Conservation (phyloP, 2,329 filamentous ascomycete genomes). For the Trichoderma endophyticum region DNA sequence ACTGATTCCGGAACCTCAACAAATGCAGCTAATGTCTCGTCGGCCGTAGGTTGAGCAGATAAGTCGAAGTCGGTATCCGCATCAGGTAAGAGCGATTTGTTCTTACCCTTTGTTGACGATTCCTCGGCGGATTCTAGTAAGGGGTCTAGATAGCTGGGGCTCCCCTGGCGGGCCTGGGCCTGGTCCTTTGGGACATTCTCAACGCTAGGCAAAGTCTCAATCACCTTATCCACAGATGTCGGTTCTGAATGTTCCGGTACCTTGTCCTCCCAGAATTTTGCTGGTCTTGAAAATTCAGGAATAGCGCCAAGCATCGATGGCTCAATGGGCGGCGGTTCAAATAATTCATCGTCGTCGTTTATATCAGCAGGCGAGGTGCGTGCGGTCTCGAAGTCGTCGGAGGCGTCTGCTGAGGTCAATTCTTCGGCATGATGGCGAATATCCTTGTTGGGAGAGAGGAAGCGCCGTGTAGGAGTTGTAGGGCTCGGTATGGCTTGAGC, state of each 20-base stretch:
- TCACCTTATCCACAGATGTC: not conserved
- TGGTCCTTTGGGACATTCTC: constrained; percentile 17
- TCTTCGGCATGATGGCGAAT: constrained; percentile 30
- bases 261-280: constrained; percentile 17
- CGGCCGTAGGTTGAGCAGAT: not conserved
- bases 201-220: constrained; percentile 20
- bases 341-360: not conserved
- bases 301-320: constrained; percentile 13
- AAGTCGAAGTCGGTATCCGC: not conserved
- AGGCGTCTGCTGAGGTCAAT: constrained; percentile 35
- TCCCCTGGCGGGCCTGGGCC: not conserved
- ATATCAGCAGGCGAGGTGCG: constrained; percentile 18
- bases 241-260: constrained; percentile 17
- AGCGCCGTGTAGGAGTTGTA: constrained; percentile 28
- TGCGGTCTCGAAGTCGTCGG: constrained; percentile 29
- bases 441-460: constrained; percentile 19
- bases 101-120: constrained; percentile 23
- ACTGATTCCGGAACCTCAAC: not conserved
- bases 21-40: not conserved
- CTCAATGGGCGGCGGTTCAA: constrained; percentile 3
- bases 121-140: constrained; percentile 17
- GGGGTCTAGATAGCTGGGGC: not conserved
- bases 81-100: constrained; percentile 16
- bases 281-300: constrained; percentile 17
- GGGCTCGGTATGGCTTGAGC: constrained; percentile 24